Evolutionary conservation across 2,329 filamentous ascomycete genomes (phyloP), one percentile per base, ranked within the genome.

Genomic region (Xylariaceae sp.): DNA sequence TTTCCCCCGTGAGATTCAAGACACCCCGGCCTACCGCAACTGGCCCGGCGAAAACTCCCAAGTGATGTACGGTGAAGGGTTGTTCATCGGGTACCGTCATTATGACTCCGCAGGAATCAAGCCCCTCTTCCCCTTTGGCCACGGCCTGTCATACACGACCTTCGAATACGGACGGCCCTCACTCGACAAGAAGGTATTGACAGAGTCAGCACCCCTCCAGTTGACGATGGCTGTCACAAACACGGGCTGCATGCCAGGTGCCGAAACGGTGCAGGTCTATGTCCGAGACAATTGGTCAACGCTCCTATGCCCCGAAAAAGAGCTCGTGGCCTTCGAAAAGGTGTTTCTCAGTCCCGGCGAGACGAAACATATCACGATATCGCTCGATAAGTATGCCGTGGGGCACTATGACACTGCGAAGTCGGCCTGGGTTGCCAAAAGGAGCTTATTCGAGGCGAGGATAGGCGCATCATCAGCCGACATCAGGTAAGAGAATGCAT

Each of bases 81-180:
- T 91, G 10, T 89, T 85, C 73, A 82, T 91, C 57, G 88, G 88
- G 2, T 91, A 92, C 73, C 76, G 84, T 15, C 86, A 89, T 73
- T 90, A 89, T 71, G 88, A 92, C 67, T 82, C 82, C 17, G 75
- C 78, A 10, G 77, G 77, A 30, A 79, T 86, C 53, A 74, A 78
- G 4, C 85, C 86, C 0, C 77, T 88, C 0, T 91, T 90, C 73
- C 79, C 86, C 34, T 91, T 91, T 64, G 88, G 88, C 9, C 87
- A 89, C 70, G 88, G 88, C 1, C 78, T 91, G 6, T 88, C 86
- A 0, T 92, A 91, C 72, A 90, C 88, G 0, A 81, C 75, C 0
- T 91, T 91, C 70, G 78, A 80, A 51, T 87, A 89, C 68, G 83
- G 84, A 11, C 75, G 78, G 0, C 80, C 85, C 0, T 78, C 78